A percentile compares a stretch with the other conserved stretches of the same genome.
Conservation (phyloP, 768 basidiomycete species). For the Suillus weaverae region DNA sequence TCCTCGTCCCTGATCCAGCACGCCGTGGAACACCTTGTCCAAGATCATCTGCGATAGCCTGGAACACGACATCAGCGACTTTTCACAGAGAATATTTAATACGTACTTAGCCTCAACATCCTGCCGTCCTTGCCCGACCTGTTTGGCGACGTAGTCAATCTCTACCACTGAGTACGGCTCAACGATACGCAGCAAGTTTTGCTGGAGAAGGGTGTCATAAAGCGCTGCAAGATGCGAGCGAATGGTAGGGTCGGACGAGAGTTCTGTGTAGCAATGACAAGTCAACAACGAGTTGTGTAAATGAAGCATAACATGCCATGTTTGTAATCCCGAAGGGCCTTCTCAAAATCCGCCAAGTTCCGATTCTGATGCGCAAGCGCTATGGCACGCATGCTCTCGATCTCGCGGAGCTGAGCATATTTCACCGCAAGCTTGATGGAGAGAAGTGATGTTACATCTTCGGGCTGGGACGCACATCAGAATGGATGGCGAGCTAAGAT, state of each 20-base stretch:
- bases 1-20: slow-evolving; percentile 94
- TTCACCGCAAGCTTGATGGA: slow-evolving; percentile 85
- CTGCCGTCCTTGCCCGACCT: slow-evolving; percentile 84
- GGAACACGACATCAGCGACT: slow-evolving; percentile 11
- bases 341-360: slow-evolving; percentile 87
- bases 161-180: slow-evolving; percentile 96
- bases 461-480: slow-evolving; percentile 55
- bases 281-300: neutral
- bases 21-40: slow-evolving; percentile 91
- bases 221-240: slow-evolving; percentile 90
- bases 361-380: slow-evolving; percentile 93
- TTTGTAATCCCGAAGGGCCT: slow-evolving; percentile 81
- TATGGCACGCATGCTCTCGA: slow-evolving; percentile 94
- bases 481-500: neutral
- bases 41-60: slow-evolving; percentile 98
- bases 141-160: slow-evolving; percentile 81
- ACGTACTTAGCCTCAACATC: slow-evolving; percentile 89
- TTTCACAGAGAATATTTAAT: neutral
- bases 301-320: slow-evolving; percentile 49
- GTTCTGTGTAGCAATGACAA: slow-evolving; percentile 50
- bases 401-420: slow-evolving; percentile 84
- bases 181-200: slow-evolving; percentile 92
- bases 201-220: slow-evolving; percentile 95
- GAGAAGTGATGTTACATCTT: slow-evolving; percentile 87
- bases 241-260: slow-evolving; percentile 94